Evolutionary conservation across 75 land plant species (phyloP).

Genomic region (Adiantum capillusveneris): DNA sequence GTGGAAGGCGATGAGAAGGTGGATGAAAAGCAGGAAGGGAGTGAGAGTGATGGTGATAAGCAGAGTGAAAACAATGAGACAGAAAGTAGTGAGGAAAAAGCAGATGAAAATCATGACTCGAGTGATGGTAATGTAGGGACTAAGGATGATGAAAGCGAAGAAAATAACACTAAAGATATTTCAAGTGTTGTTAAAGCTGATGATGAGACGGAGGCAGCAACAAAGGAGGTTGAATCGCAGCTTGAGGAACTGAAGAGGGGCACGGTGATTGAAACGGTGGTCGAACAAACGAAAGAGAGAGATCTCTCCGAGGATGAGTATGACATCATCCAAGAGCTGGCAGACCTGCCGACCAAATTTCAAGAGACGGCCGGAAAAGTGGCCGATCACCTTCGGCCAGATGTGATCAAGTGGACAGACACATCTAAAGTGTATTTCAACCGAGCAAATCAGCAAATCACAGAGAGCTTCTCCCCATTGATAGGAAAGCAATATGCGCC

Average conservation of each 20-base stretch:
- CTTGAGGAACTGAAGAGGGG: slow-evolving; percentile 1
- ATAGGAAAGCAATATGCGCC: slow-evolving; percentile 64
- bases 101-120: not conserved
- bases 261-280: not conserved
- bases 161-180: not conserved
- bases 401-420: slow-evolving; percentile 38
- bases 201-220: not conserved
- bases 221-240: slow-evolving; percentile 1
- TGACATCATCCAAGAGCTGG: slow-evolving; percentile 50
- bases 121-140: not conserved
- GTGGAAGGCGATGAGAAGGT: not conserved
- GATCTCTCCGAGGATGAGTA: slow-evolving; percentile 21
- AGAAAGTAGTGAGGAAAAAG: not conserved
- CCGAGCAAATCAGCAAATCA: slow-evolving; percentile 48
- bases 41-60: not conserved
- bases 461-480: slow-evolving; percentile 44
- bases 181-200: not conserved
- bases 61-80: not conserved
- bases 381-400: slow-evolving; percentile 30
- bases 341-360: slow-evolving; percentile 49
- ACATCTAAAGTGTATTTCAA: slow-evolving; percentile 49
- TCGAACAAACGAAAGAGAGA: not conserved
- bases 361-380: slow-evolving; percentile 30
- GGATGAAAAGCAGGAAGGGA: not conserved
- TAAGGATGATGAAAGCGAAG: slow-evolving; percentile 5